Base-by-base conservation (phyloP, 805 yeast genomes). In the Yueomyces sp. region DNA sequence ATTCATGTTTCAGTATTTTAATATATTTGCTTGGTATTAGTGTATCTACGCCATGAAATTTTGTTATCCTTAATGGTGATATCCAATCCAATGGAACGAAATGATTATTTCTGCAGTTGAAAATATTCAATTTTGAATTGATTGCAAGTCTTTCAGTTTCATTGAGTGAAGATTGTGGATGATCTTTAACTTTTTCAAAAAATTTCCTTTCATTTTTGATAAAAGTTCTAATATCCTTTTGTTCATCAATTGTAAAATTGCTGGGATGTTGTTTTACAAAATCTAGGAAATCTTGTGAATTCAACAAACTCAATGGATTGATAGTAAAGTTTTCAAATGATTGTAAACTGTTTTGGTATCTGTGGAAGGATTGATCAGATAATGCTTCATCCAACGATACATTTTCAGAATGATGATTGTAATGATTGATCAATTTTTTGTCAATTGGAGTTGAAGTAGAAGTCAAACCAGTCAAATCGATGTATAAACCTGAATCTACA, bases 401-500 rank as follows among this genome's bases (percentile, higher is more conserved):
- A n/a, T 33, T 19, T 38, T 33, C 4, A 40, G 12, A 4, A 40
- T 39, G 4, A 41, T 34, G 4, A 31, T 39, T 26, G 41, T 41
- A 26, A 37, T 34, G 34, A 12, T 34, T 40, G 28, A 26, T 9
- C 31, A 48, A 51, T 6, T 47, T 49, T 12, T 43, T 44, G 7
- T 50, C 45, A 32, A 57, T 39, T 30, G 51, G 52, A 3, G 51
- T 56, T 27, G 56, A 59, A 12, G 77, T 66, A 12, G 74, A 55
- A 2, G 81, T 69, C 45, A 80, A 60, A 0, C 78, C 88, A 0
- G 92, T 82, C 31, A 82, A 75, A 57, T 82, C 92, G 44, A 82
- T 77, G 53, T 76, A 82, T 43, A 79, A 58, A 0, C 90, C 92
- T 5, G 79, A 70, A 49, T 78, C 82, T 9, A 77, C 64, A 56